These are phyloP conservation scores for Leptographium galeiforme DNA, from an alignment of 2,329 filamentous ascomycete species.

Conservation along the genomic window DNA sequence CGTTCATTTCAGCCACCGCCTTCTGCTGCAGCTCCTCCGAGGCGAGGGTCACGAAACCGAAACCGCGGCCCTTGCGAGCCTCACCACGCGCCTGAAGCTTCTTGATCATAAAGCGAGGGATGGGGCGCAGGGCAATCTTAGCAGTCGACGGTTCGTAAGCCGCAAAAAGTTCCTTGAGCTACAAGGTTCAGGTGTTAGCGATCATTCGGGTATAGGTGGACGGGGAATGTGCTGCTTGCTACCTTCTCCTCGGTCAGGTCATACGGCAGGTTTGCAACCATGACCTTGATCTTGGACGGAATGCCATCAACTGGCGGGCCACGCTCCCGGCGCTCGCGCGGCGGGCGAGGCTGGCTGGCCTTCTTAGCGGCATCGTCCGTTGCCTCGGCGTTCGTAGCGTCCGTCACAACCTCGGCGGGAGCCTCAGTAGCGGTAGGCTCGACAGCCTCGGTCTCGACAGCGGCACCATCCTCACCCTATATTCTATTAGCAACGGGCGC, in stretches of 20 bases:
- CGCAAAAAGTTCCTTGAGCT: conserved; percentile 96
- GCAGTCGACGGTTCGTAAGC: conserved; percentile 86
- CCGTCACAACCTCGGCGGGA: conserved; percentile 43
- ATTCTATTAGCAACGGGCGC: neutral
- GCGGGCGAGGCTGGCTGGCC: conserved; percentile 34
- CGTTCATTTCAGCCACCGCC: conserved; percentile 97
- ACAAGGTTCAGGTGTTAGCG: neutral
- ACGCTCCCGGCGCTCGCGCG: conserved; percentile 57
- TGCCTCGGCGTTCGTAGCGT: conserved; percentile 44
- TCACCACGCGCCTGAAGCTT: conserved; percentile 98
- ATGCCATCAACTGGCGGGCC: conserved; percentile 95
- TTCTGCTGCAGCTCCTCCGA: conserved; percentile 96
- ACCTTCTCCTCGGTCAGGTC: conserved; percentile 97
- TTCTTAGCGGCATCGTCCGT: conserved; percentile 48
- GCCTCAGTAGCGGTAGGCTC: conserved; percentile 32
- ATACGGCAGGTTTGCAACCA: conserved; percentile 98
- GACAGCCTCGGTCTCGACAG: conserved; percentile 32
- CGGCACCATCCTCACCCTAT: conserved; percentile 27
- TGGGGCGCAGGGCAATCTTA: conserved; percentile 97
- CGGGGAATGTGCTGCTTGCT: neutral
- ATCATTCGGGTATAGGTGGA: conserved; percentile 7
- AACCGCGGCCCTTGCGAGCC: conserved; percentile 96
- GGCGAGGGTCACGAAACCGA: conserved; percentile 92
- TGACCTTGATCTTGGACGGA: conserved; percentile 98
- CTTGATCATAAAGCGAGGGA: conserved; percentile 99